Base-by-base conservation (phyloP, 257 asterid species). In the Fraxinus pennsylvanica region DNA sequence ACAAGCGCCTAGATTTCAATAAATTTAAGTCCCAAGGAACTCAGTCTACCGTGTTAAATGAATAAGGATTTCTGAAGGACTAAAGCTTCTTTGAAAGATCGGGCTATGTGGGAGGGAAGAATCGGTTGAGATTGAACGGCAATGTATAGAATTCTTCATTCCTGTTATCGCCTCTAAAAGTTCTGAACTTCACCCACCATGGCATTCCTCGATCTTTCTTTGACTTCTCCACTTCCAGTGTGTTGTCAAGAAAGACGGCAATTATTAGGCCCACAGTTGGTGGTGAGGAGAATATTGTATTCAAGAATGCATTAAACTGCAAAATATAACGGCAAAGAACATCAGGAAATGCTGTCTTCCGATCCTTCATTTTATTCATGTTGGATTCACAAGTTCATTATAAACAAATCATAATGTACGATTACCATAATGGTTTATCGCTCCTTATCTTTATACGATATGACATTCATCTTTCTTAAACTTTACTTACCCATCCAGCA, bases 151-250 rank as follows among this genome's bases (percentile, higher is more conserved):
- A 95, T 70, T 95, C 99, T 81, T 95, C 99, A 17, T 95, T 93
- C 61, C 99, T 85, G 65, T 90, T 95, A 59, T 95, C 99, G 66
- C 99, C 99, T 88, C 96, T 86, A 45, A 91, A 95, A 5, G 98
- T 90, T 78, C 99, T 83, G 84, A 95, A 95, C 84, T 95, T 95
- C 73, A 89, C 85, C 99, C 99, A 95, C 98, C 98, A 95, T 25
- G 99, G 97, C 99, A 95, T 95, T n/a, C 99, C 99, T 0, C 99
- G 82, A 35, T 95, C 98, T 84, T 86, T 91, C 89, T 95, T 95
- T 35, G 99, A 92, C 78, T 89, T 91, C 86, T 95, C 97, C 78
- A 93, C 99, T 2, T 95, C 99, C 69, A 95, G 33, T 8, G 99
- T 95, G 93, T 93, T 95, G 89, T 95, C 99, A 0, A 95, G 90